A percentile compares a stretch with the other conserved stretches of the same genome.
Evolutionary conservation across 2,329 filamentous ascomycete species (phyloP).

Genomic region (Penicillium crustosum): DNA sequence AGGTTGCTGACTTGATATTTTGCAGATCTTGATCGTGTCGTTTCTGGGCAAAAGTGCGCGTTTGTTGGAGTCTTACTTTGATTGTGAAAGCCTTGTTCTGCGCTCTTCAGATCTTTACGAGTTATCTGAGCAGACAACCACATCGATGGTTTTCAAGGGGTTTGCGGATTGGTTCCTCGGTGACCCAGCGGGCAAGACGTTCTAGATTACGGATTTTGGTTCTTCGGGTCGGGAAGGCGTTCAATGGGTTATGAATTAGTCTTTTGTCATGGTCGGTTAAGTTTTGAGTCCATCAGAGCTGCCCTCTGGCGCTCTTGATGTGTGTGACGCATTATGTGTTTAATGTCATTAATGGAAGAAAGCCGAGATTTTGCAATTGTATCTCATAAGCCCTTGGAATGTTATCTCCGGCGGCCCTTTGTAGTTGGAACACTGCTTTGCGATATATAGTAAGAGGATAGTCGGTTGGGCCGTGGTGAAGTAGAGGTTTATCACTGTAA

Average conservation of each 20-base stretch:
- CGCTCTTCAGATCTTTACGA: neutral
- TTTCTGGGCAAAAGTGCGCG: neutral
- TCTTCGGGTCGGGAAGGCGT: neutral
- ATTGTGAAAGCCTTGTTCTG: neutral
- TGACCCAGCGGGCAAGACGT: neutral
- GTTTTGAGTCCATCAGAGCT: neutral
- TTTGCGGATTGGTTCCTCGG: neutral
- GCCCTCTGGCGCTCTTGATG: neutral
- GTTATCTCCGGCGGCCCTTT: neutral
- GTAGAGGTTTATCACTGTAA: too few relatives aligned
- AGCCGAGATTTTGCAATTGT: neutral
- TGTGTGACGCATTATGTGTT: neutral
- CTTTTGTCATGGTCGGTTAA: neutral
- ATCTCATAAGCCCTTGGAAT: neutral
- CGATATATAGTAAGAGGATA: neutral
- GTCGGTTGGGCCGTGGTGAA: too few relatives aligned
- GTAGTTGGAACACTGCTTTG: neutral
- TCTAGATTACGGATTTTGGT: neutral
- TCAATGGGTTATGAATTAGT: neutral
- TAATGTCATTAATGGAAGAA: accelerated
- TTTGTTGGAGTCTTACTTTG: neutral
- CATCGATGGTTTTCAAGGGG: neutral
- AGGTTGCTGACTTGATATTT: neutral
- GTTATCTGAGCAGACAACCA: neutral
- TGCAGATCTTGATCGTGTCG: neutral